These are phyloP conservation scores for Monosporascus sp. DNA, from an alignment of 2,329 filamentous ascomycete genomes.

Conservation along the genomic window DNA sequence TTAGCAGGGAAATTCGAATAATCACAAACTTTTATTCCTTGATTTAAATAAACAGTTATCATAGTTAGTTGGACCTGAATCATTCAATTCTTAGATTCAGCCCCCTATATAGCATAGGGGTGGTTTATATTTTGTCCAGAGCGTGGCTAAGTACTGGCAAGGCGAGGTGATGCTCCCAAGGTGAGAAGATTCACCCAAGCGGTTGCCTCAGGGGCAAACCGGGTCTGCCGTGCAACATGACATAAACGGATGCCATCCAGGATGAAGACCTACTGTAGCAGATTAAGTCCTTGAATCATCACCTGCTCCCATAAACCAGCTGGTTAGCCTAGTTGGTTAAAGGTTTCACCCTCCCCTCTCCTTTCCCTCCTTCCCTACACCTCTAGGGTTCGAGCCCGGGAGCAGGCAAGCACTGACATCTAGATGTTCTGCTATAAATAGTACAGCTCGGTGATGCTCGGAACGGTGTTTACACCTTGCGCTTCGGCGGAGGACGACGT, in stretches of 20 bases:
- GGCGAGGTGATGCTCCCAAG: background rate
- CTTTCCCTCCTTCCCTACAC: background rate
- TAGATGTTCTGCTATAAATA: background rate
- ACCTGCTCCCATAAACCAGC: background rate
- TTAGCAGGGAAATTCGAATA: too few species aligned
- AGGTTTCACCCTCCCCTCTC: background rate
- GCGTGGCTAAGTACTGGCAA: background rate
- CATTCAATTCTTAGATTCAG: too few species aligned
- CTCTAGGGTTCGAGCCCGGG: constrained; percentile 1
- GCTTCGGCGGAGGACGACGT: constrained; percentile 3
- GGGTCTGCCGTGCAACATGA: background rate
- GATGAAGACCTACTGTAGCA: background rate
- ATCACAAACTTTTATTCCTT: too few species aligned
- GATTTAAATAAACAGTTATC: too few species aligned
- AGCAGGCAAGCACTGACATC: constrained; percentile 1
- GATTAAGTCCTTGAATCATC: background rate
- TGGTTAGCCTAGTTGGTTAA: background rate
- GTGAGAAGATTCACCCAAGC: background rate
- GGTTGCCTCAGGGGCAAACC: background rate
- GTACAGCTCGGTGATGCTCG: constrained; percentile 3
- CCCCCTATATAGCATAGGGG: too few species aligned
- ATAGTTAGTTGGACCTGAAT: too few species aligned
- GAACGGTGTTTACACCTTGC: constrained; percentile 4
- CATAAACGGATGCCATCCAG: background rate
- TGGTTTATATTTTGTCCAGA: too few species aligned